Conservation (phyloP, 75 land plant genomes). For the Cryptomeria japonica region DNA sequence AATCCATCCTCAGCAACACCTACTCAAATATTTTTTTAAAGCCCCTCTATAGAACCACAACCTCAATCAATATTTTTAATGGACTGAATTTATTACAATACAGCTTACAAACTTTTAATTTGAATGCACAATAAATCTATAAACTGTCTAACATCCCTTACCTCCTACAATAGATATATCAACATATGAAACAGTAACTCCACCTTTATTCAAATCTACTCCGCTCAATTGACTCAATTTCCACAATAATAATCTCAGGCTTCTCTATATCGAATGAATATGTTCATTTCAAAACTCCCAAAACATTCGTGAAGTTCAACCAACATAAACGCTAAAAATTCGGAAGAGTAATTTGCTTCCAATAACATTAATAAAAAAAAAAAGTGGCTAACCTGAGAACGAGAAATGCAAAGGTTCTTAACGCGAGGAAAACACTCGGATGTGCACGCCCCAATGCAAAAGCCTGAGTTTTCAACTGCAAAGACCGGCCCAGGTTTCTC, state of each 20-base stretch:
- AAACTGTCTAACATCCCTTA: no score
- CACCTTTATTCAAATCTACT: background rate
- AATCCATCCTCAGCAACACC: no score
- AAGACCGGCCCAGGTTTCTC: background rate
- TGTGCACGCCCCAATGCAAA: constrained; percentile 31
- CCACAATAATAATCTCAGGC: background rate
- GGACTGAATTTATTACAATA: no score
- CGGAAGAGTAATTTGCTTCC: background rate
- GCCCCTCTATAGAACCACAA: no score
- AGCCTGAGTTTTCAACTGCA: constrained; percentile 8
- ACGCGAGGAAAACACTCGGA: constrained; percentile 35
- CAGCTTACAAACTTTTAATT: no score
- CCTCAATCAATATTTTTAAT: no score
- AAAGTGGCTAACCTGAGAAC: background rate
- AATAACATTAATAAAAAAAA: no score
- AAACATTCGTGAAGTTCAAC: background rate
- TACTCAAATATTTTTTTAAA: no score
- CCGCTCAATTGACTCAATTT: background rate
- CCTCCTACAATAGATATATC: no score
- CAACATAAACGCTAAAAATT: background rate
- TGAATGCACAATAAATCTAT: no score
- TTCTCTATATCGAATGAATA: background rate
- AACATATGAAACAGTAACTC: background rate
- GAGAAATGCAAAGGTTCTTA: constrained; percentile 24
- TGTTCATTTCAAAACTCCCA: background rate